Evolutionary conservation across 192 early-diverging fungal genomes (phyloP).

Genomic region (Backusella tarrabulga): DNA sequence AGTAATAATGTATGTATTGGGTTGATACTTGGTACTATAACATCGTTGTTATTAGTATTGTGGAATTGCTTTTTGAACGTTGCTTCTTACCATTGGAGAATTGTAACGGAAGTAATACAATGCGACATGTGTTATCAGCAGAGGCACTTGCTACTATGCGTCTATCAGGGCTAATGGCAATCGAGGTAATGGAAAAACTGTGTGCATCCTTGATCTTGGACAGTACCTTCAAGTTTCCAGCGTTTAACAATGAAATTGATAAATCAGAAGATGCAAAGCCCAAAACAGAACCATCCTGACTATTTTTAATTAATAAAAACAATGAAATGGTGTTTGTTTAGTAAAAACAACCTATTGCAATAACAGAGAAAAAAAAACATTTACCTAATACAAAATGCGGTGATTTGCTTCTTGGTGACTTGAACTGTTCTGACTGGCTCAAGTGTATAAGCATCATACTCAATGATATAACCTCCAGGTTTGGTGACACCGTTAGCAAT

Average conservation of each 20-base stretch:
- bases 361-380: not conserved
- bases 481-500: slow-evolving; percentile 59
- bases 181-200: slow-evolving; percentile 72
- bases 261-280: slow-evolving; percentile 75
- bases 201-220: slow-evolving; percentile 69
- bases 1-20: slow-evolving; percentile 23
- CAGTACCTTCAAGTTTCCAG: slow-evolving; percentile 43
- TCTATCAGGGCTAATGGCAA: slow-evolving; percentile 71
- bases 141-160: slow-evolving; percentile 74
- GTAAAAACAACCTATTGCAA: not conserved
- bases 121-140: slow-evolving; percentile 72
- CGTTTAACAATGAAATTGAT: slow-evolving; percentile 63
- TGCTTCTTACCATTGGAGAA: slow-evolving; percentile 13
- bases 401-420: slow-evolving; percentile 59
- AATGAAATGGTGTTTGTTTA: slow-evolving; percentile 3
- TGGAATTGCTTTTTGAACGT: not conserved
- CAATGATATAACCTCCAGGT: slow-evolving; percentile 56
- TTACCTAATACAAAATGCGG: slow-evolving; percentile 66
- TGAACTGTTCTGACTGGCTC: slow-evolving; percentile 45
- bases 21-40: slow-evolving; percentile 2
- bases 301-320: slow-evolving; percentile 28
- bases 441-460: slow-evolving; percentile 60
- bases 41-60: not conserved
- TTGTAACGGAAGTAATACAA: slow-evolving; percentile 56
- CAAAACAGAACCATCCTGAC: slow-evolving; percentile 66